phyloP scores from a whole-genome alignment of 352 stramenopile species.

The Phytophthora colocasiae region DNA sequence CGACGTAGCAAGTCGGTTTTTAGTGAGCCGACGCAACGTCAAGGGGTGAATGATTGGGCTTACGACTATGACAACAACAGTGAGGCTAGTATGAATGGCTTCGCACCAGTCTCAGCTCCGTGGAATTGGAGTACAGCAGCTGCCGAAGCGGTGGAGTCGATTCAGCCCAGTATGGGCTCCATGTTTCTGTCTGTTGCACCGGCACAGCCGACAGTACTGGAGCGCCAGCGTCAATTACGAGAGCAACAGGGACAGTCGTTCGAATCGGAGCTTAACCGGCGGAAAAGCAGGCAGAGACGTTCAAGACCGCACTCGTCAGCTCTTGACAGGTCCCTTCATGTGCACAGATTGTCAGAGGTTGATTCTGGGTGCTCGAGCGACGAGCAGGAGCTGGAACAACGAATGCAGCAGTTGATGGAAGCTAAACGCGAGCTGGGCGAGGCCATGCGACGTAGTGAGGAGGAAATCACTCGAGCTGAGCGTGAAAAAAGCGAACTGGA shows the following conservation, averaged over 20 bases:
- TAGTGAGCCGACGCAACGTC: constrained; percentile 34
- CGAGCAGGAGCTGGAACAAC: constrained; percentile 50
- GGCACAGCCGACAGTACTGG: constrained; percentile 32
- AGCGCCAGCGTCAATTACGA: constrained; percentile 29
- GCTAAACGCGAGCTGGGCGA: constrained; percentile 49
- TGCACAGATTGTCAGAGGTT: constrained; percentile 33
- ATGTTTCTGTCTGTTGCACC: constrained; percentile 40
- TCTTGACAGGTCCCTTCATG: constrained; percentile 31
- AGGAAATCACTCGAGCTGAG: constrained; percentile 36
- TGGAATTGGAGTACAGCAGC: constrained; percentile 31
- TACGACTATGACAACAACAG: constrained; percentile 27
- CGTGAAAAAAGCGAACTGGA: constrained; percentile 47
- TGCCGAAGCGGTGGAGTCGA: constrained; percentile 25
- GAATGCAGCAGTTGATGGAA: constrained; percentile 45
- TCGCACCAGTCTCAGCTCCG: constrained; percentile 22
- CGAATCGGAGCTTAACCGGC: constrained; percentile 20
- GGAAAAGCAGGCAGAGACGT: constrained; percentile 20
- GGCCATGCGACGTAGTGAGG: constrained; percentile 45
- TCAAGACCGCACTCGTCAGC: constrained; percentile 30
- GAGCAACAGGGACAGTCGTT: constrained; percentile 14
- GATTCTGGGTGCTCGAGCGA: constrained; percentile 41
- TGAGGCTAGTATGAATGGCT: constrained; percentile 25
- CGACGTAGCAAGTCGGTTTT: constrained; percentile 42
- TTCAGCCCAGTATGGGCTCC: constrained; percentile 37
- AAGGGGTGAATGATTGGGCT: constrained; percentile 15